Evolutionary conservation across 306 rosid species (phyloP).

Genomic region (Dalbergia cochinchinensis): DNA sequence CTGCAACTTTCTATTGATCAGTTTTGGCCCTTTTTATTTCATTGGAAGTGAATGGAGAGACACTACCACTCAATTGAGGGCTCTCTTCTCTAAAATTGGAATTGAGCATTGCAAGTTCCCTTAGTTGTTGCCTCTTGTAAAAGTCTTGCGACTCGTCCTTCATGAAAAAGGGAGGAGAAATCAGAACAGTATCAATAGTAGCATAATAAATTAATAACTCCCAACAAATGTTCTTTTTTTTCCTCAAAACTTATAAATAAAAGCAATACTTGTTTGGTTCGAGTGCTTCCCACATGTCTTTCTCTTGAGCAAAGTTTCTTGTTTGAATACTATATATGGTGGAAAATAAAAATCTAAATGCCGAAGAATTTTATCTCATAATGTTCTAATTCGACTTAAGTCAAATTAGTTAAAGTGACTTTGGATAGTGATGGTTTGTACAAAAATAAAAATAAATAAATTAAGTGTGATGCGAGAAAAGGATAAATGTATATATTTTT

Average conservation of each 20-base stretch:
- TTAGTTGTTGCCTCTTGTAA: constrained; percentile 72
- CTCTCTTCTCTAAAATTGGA: constrained; percentile 70
- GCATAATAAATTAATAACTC: not conserved
- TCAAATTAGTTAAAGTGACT: no score
- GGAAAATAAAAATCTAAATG: no score
- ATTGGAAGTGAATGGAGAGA: constrained; percentile 75
- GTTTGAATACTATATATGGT: no score
- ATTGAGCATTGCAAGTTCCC: constrained; percentile 66
- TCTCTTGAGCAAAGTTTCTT: no score
- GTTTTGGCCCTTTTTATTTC: constrained; percentile 86
- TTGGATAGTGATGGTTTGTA: no score
- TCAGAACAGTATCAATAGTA: not conserved
- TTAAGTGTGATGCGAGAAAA: no score
- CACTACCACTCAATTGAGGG: constrained; percentile 65
- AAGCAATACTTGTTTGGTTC: no score
- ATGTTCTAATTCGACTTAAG: no score
- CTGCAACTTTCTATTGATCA: constrained; percentile 53
- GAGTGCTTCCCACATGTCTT: no score
- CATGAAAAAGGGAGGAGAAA: constrained; percentile 31
- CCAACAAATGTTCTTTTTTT: not conserved
- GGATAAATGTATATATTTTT: no score
- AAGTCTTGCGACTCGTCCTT: constrained; percentile 88
- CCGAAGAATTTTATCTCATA: no score
- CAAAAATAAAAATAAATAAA: no score
- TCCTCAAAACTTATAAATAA: not conserved